Percentiles rank a stretch among this genome's conserved stretches.
Conservation (phyloP, 1,284 basidiomycete species). For the Waitea zeae region DNA sequence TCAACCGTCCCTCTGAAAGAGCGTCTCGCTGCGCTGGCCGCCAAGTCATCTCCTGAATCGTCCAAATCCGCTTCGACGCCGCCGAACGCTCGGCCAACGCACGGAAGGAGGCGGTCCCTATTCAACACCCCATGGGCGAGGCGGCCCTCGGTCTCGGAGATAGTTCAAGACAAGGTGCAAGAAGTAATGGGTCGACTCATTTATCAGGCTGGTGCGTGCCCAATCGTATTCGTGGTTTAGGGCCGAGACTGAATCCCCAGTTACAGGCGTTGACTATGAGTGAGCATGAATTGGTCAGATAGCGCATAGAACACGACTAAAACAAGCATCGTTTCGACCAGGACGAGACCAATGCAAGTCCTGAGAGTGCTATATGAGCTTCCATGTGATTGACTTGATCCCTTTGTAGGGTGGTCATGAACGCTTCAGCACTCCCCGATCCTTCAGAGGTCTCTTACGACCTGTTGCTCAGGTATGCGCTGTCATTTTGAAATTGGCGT, state of each 20-base stretch:
- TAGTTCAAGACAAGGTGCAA: conserved; percentile 29
- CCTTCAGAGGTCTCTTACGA: conserved; percentile 65
- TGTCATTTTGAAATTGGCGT: conserved; percentile 5
- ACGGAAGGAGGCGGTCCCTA: conserved; percentile 11
- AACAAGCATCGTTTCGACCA: no score
- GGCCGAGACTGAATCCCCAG: conserved; percentile 1
- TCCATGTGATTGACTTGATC: not conserved
- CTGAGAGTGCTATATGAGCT: conserved; percentile 4
- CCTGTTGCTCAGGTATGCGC: conserved; percentile 48
- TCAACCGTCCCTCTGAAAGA: conserved; percentile 13
- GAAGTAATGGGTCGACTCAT: conserved; percentile 56
- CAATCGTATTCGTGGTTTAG: conserved; percentile 44
- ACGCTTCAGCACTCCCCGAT: conserved; percentile 67
- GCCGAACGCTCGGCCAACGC: conserved; percentile 7
- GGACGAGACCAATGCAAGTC: conserved; percentile 69
- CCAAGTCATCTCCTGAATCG: no score
- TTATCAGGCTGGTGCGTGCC: conserved; percentile 78
- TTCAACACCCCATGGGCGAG: conserved; percentile 10
- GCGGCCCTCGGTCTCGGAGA: conserved; percentile 6
- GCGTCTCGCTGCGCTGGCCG: conserved; percentile 13
- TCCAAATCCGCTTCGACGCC: conserved; percentile 6
- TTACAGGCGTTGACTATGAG: conserved; percentile 1
- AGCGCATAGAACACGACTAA: no score
- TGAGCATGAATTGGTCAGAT: not conserved
- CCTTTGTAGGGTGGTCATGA: conserved; percentile 61